A percentile compares a stretch with the other conserved stretches of the same genome.
phyloP scores from a whole-genome alignment of 306 rosid genomes.

The Cotoneaster glaucophyllus region DNA sequence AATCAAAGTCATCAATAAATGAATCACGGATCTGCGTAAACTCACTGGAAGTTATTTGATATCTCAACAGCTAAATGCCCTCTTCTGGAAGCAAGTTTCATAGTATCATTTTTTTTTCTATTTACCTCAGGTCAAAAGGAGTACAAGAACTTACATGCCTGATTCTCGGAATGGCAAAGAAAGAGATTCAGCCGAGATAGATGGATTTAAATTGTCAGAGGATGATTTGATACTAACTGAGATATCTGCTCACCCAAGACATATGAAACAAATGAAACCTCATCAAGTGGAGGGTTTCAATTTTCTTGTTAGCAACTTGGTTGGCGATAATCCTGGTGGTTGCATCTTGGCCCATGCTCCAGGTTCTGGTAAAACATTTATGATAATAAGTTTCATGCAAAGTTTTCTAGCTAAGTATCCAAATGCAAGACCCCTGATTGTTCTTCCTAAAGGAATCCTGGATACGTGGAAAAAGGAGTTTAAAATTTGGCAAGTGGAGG shows the following conservation, averaged over 20 bases:
- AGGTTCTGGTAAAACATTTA: conserved; percentile 93
- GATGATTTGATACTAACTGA: conserved; percentile 44
- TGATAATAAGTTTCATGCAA: conserved; percentile 96
- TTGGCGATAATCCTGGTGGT: conserved; percentile 77
- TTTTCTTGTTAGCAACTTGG: conserved; percentile 79
- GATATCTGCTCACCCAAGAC: conserved; percentile 77
- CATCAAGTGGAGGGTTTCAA: conserved; percentile 92
- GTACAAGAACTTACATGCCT: conserved; percentile 57
- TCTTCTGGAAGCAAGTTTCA: neutral
- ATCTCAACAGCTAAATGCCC: neutral
- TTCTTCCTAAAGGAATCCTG: conserved; percentile 93
- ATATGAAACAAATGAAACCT: conserved; percentile 78
- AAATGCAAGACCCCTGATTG: conserved; percentile 75
- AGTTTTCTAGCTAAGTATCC: conserved; percentile 91
- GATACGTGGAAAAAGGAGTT: conserved; percentile 92
- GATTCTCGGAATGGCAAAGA: conserved; percentile 54
- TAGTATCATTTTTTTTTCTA: neutral
- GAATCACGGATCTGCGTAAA: neutral
- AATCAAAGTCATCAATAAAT: neutral
- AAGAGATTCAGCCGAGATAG: conserved; percentile 28
- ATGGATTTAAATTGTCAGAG: conserved; percentile 44
- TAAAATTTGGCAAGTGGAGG: conserved; percentile 86
- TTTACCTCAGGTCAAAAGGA: conserved; percentile 56
- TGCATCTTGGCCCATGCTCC: conserved; percentile 98
- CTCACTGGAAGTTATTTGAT: neutral